phyloP scores from a whole-genome alignment of 345 rosid species.

The Salix brachista region DNA sequence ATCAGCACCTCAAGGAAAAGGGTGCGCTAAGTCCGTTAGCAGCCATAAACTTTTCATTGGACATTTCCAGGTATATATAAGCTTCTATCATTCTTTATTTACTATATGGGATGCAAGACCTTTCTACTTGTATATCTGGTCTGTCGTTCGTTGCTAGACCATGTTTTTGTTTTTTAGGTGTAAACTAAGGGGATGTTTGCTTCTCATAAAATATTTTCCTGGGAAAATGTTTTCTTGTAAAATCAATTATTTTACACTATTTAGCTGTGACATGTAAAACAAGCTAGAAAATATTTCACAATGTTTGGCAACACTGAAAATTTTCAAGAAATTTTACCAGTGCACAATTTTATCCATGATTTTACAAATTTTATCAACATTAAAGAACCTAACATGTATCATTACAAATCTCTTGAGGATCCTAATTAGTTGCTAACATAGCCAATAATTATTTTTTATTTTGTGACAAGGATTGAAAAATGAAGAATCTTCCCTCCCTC shows the following conservation, averaged over 20 bases:
- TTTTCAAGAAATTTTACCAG: too few species aligned
- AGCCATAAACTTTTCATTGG: slow-evolving; percentile 88
- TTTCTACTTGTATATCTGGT: not conserved
- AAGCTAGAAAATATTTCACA: not conserved
- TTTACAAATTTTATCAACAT: not conserved
- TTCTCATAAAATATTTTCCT: too few species aligned
- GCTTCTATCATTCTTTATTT: not conserved
- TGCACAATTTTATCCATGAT: not conserved
- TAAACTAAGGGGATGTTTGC: too few species aligned
- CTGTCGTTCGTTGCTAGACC: not conserved
- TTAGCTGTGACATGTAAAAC: too few species aligned
- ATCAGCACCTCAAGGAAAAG: slow-evolving; percentile 89
- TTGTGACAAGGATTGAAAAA: too few species aligned
- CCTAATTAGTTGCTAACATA: not conserved
- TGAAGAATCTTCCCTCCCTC: too few species aligned
- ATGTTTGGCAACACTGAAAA: not conserved
- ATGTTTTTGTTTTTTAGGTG: too few species aligned
- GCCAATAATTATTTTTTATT: not conserved
- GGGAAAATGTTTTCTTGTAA: too few species aligned
- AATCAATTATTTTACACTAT: too few species aligned
- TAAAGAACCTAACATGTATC: not conserved
- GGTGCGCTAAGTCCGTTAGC: slow-evolving; percentile 85
- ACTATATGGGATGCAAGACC: not conserved
- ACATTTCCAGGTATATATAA: slow-evolving; percentile 68
- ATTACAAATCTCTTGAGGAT: not conserved